Evolutionary conservation across 345 rosid species (phyloP), one percentile per base, ranked within the genome.

Genomic region (Gossypium rotundifolium): DNA sequence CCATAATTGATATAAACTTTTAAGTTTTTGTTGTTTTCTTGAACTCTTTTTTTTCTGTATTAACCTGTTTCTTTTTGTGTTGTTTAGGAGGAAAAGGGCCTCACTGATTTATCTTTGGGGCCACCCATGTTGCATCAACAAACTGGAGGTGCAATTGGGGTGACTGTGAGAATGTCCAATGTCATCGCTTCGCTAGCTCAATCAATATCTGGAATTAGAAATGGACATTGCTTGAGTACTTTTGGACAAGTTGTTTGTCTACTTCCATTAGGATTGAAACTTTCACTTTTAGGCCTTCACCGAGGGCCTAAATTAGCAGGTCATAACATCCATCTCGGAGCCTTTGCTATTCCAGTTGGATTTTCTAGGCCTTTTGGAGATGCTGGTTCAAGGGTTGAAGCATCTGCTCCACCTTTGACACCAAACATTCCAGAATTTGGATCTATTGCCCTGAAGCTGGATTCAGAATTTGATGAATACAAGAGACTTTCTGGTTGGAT

Each of bases 401-500:
- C 81, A 62, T 77, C 81, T 38, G 64, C 74, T 76, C 70, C 73
- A 11, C 58, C 79, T 48, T 25, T 72, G 61, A 81, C 60, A 58
- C 70, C 72, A 65, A 73, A 57, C 72, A 72, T 40, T 46, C 70
- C 11, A 61, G 74, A 70, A 65, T 78, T 80, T 16, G 78, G 86
- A 13, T 84, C 84, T 42, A 61, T 94, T 13, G 90, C 93, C 52
- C 61, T 94, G 81, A 86, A 80, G 86, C 76, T 92, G 80, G 97
- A 91, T 60, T 81, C 91, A 42, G 82, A 80, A 75, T 72, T 92
- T 59, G 91, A 88, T 29, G 97, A 87, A 79, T 70, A 45, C 49
- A 84, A 89, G 0, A 91, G 76, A 77, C 46, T 94, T 52, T 87
- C 85, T 3, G 90, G 90, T 75, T 92, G 98, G 98, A 66, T 91